phyloP scores from a whole-genome alignment of 768 basidiomycete species.

The Cystobasidiopsis lactophilus region DNA sequence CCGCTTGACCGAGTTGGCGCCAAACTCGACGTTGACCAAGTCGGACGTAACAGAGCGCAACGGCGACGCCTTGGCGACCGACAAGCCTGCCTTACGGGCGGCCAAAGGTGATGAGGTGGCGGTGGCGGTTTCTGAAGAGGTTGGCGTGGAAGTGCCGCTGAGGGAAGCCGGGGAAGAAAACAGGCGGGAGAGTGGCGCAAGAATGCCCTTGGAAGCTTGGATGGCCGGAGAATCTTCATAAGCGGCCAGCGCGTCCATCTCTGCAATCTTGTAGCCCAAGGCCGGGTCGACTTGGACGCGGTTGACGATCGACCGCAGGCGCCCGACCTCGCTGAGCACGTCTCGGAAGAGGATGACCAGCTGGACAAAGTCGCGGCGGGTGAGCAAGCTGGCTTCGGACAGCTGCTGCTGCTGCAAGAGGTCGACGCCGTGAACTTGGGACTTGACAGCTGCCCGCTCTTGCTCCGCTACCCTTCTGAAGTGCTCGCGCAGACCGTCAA shows the following conservation, averaged over 20 bases:
- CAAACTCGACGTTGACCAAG: conserved; percentile 92
- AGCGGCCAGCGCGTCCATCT: conserved; percentile 42
- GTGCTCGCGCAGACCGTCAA: conserved; percentile 42
- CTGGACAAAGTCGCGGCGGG: conserved; percentile 55
- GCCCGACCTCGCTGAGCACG: conserved; percentile 55
- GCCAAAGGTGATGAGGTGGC: neutral
- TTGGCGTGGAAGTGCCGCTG: neutral
- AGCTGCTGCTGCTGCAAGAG: conserved; percentile 3
- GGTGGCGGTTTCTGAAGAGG: neutral
- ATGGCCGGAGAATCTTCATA: conserved; percentile 21
- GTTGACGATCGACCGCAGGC: conserved; percentile 61
- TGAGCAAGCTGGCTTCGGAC: conserved; percentile 23
- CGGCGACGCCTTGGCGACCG: conserved; percentile 56
- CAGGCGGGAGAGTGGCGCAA: conserved; percentile 22
- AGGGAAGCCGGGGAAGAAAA: conserved; percentile 11
- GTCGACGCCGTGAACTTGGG: neutral
- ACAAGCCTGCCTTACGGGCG: conserved; percentile 3
- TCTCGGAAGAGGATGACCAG: conserved; percentile 73
- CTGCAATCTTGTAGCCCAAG: conserved; percentile 46
- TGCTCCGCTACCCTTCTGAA: conserved; percentile 56
- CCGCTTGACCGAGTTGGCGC: conserved; percentile 24
- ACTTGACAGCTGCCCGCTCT: conserved; percentile 32
- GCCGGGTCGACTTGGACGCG: conserved; percentile 73
- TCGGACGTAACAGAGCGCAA: conserved; percentile 70
- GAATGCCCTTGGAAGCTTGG: conserved; percentile 20